Percentiles rank a stretch among this genome's conserved stretches.
Conservation (phyloP, 257 asterid species). For the Avicennia marina region DNA sequence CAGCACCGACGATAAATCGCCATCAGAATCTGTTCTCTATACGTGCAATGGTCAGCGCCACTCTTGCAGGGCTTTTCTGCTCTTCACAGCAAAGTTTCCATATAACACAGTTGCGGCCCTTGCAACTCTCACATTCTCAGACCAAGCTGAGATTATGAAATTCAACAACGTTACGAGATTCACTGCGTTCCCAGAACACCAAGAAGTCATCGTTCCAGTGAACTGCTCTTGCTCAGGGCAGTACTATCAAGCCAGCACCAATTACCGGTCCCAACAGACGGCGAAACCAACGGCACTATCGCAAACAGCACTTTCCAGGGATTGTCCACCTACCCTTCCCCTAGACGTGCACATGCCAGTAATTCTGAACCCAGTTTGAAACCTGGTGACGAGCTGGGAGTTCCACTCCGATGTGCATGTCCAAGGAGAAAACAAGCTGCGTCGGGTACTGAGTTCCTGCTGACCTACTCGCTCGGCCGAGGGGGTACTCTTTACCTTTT, state of each 20-base stretch:
- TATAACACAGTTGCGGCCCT: constrained; percentile 37
- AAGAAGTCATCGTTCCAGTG: constrained; percentile 47
- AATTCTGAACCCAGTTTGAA: constrained; percentile 13
- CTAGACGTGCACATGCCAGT: constrained; percentile 14
- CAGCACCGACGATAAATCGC: not conserved
- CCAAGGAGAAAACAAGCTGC: constrained; percentile 34
- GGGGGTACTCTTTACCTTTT: constrained; percentile 30
- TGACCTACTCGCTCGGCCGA: constrained; percentile 36
- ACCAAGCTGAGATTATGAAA: constrained; percentile 28
- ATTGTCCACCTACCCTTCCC: constrained; percentile 38
- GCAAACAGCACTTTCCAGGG: constrained; percentile 54
- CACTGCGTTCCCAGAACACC: constrained; percentile 25
- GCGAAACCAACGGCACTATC: constrained; percentile 31
- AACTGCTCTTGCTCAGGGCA: constrained; percentile 41
- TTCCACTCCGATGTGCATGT: constrained; percentile 59
- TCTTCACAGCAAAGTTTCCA: constrained; percentile 43
- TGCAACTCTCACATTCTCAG: constrained; percentile 40
- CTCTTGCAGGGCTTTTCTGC: constrained; percentile 48
- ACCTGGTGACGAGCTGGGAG: constrained; percentile 27
- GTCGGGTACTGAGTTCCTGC: constrained; percentile 28
- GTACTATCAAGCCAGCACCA: constrained; percentile 34
- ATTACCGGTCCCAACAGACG: constrained; percentile 14
- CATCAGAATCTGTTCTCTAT: constrained; percentile 29
- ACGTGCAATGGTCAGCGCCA: constrained; percentile 34
- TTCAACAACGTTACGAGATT: constrained; percentile 34